phyloP scores from a whole-genome alignment of 306 rosid genomes.

The Vigna hirtella region DNA sequence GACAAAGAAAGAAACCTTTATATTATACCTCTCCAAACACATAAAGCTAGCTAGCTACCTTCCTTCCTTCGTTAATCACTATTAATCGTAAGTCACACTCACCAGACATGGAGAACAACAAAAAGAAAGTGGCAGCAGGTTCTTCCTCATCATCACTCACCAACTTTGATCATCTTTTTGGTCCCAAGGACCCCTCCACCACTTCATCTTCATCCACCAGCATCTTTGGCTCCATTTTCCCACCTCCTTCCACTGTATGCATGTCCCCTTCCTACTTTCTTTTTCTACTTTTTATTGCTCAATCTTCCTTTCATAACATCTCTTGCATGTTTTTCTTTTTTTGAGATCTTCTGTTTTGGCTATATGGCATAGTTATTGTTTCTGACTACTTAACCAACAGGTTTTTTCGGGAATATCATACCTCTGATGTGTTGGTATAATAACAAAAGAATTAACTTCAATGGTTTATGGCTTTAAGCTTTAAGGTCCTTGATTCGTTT shows the following conservation, averaged over 20 bases:
- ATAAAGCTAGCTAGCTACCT: not conserved
- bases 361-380: constrained; percentile 6
- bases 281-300: not conserved
- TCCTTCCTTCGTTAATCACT: not conserved
- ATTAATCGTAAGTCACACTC: not conserved
- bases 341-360: not conserved
- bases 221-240: constrained; percentile 76
- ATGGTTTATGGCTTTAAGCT: not conserved
- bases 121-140: constrained; percentile 56
- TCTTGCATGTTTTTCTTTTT: constrained; percentile 9
- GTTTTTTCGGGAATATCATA: constrained; percentile 34
- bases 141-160: constrained; percentile 53
- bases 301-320: not conserved
- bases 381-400: constrained; percentile 11
- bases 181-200: constrained; percentile 67
- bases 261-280: not conserved
- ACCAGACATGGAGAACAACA: constrained; percentile 63
- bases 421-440: not conserved
- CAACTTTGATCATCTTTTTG: constrained; percentile 84
- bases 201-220: constrained; percentile 64
- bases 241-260: constrained; percentile 72
- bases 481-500: not conserved
- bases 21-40: constrained; percentile 8
- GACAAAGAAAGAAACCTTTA: constrained; percentile 45
- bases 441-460: not conserved